A percentile compares a stretch with the other conserved stretches of the same genome.
Evolutionary conservation across 2,329 filamentous ascomycete genomes (phyloP).

Genomic region (Paraconiothyrium sp.): DNA sequence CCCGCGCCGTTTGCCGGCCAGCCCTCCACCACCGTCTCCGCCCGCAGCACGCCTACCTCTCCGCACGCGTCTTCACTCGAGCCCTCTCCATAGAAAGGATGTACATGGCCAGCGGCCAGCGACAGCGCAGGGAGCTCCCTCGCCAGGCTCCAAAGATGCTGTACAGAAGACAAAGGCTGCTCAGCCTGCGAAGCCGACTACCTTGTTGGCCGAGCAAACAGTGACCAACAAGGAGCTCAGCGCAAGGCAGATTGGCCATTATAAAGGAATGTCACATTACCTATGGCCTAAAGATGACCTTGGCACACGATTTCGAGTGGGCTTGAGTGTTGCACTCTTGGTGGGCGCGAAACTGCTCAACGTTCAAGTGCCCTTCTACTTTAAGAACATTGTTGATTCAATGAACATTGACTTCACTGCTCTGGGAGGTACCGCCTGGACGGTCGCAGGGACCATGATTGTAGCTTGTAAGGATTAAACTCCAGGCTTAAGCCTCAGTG

Average conservation of each 20-base stretch:
- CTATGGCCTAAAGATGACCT: conserved; percentile 92
- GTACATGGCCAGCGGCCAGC: conserved; percentile 44
- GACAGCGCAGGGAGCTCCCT: conserved; percentile 4
- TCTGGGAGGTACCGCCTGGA: conserved; percentile 86
- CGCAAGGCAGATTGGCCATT: conserved; percentile 96
- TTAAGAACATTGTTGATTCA: conserved; percentile 95
- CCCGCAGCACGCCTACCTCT: conserved; percentile 12
- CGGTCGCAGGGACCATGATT: conserved; percentile 91
- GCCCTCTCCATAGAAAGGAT: conserved; percentile 56
- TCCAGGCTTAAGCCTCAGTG: conserved; percentile 15
- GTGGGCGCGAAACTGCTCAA: conserved; percentile 92
- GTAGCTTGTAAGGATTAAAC: conserved; percentile 71
- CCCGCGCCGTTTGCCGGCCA: conserved; percentile 46
- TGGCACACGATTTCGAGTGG: conserved; percentile 84
- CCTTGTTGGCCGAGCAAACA: conserved; percentile 71
- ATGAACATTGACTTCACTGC: conserved; percentile 96
- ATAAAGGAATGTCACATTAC: conserved; percentile 98
- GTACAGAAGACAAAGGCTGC: conserved; percentile 31
- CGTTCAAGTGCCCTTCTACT: conserved; percentile 98
- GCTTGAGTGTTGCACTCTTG: conserved; percentile 82
- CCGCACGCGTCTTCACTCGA: conserved; percentile 56
- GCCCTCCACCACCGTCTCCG: conserved; percentile 26
- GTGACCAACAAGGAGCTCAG: conserved; percentile 82
- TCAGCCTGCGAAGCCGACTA: conserved; percentile 56
- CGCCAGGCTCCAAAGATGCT: conserved; percentile 30